Evolutionary conservation across 495 filamentous ascomycete genomes (phyloP), one percentile per base, ranked within the genome.

Genomic region (Aspergillus egyptiacus): DNA sequence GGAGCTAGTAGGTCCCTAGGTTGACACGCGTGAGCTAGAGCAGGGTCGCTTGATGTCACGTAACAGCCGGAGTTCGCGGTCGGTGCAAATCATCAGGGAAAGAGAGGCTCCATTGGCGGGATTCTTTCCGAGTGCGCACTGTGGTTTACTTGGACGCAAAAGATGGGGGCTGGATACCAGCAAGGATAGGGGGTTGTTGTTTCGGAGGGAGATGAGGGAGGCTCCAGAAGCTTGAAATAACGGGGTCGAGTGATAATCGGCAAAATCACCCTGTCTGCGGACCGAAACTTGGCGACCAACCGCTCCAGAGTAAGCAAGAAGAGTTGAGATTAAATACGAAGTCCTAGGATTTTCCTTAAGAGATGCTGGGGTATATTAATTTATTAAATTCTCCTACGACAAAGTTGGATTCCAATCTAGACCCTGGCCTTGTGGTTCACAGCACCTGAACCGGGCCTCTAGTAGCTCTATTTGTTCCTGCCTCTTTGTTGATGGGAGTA

Each of bases 241-340:
- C 32, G 39, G 43, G 27, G 56, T 38, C 25, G 24, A 49, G 51
- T 50, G 43, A 13, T 25, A 51, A 43, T 50, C 54, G 50, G 54
- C 36, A 52, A 48, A 53, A 53, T 50, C 54, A 50, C 33, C 40
- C 49, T 45, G 44, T 52, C 39, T 31, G 40, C 48, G 42, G 36
- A 30, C 39, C 31, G n/a, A 41, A 27, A 57, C 54, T 53, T 53
- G 54, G 50, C 54, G 54, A 57, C 53, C 46, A 42, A 46, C 46
- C 20, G 23, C 19, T 37, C 19, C 28, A 17, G 13, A 33, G 24
- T 13, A 11, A 38, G 20, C n/a, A 27, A 17, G 14, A 9, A 38
- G 22, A 25, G 15, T 35, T 23, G 18, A 22, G 23, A 23, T 6
- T n/a, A 14, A 30, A 28, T n/a, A n/a, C n/a, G n/a, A n/a, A n/a